These are phyloP conservation scores for Calonectria henricotiae DNA, from an alignment of 2,329 filamentous ascomycete species.

Conservation along the genomic window DNA sequence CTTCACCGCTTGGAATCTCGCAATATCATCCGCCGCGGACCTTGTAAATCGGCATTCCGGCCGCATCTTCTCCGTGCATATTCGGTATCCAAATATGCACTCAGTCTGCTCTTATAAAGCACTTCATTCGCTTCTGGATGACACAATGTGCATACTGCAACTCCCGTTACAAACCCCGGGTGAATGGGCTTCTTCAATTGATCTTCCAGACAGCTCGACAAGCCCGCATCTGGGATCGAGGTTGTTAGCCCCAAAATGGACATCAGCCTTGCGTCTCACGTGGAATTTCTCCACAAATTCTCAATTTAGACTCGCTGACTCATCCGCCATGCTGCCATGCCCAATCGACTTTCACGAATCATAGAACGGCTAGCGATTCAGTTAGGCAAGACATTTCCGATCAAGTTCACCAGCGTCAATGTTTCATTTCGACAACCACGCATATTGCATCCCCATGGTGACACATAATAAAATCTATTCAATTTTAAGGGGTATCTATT, in stretches of 20 bases:
- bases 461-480: slow-evolving; percentile 21
- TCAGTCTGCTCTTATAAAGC: not conserved
- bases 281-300: slow-evolving; percentile 51
- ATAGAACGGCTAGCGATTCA: slow-evolving; percentile 20
- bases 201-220: not conserved
- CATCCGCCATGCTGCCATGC: slow-evolving; percentile 38
- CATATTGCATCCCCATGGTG: not conserved
- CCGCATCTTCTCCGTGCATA: slow-evolving; percentile 39
- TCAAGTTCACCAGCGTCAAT: slow-evolving; percentile 5
- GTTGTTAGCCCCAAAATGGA: slow-evolving; percentile 46
- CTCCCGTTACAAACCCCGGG: not conserved
- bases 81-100: not conserved
- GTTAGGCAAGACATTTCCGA: slow-evolving; percentile 28
- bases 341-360: slow-evolving; percentile 28
- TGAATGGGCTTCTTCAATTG: slow-evolving; percentile 13
- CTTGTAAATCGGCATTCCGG: slow-evolving; percentile 17
- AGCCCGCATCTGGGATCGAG: slow-evolving; percentile 33
- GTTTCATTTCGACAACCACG: not conserved
- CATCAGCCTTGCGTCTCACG: slow-evolving; percentile 55
- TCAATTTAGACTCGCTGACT: slow-evolving; percentile 48
- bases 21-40: slow-evolving; percentile 41
- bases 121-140: not conserved
- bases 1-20: not conserved
- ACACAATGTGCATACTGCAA: not conserved
- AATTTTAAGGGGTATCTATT: slow-evolving; percentile 32